Base-by-base conservation (phyloP, 2,329 filamentous ascomycete species). In the Emydomyces testavorans region DNA sequence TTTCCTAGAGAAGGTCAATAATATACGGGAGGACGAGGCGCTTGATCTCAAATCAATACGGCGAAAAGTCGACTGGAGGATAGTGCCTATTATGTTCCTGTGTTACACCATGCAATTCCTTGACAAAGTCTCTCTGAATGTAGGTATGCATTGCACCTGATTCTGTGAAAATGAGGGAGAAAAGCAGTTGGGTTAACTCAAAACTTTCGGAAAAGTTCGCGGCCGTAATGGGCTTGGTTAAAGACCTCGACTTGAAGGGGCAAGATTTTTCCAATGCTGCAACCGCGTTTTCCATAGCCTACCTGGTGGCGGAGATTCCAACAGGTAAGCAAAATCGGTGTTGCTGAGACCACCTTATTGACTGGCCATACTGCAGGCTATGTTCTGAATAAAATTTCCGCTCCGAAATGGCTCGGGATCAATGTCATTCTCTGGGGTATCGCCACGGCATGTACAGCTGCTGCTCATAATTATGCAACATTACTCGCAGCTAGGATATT, bases 241-340 rank as follows among this genome's bases (percentile, higher is more conserved):
- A 70, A 43, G 77, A 80, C 49, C 67, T 79, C 5, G 64, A 71
- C 0, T 68, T 83, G 40, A 59, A 62, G 10, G 74, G 74, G 15
- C 80, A 82, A 51, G 71, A 82, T 41, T 82, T 82, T 59, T 76
- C 75, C 40, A 78, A 78, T 61, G 62, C 78, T 15, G 77, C 77
- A 2, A 80, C 77, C 0, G 73, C 76, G 23, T 76, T 82, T 55
- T 83, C 79, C 55, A 77, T 82, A 35, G 78, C 75, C 3, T 74
- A 78, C 46, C 62, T 78, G 1, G 67, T 74, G 50, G 77, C 76
- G 24, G 78, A 80, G 59, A 63, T 80, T 2, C 77, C 77, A 7
- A 78, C 79, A 50, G 75, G 76, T 76, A 56, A 51, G 63, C 60
- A n/a, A 15, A n/a, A 8, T n/a, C 13, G 38, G 11, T 24, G 2